Conservation (phyloP, 306 rosid genomes). For the Medicago truncatula region DNA sequence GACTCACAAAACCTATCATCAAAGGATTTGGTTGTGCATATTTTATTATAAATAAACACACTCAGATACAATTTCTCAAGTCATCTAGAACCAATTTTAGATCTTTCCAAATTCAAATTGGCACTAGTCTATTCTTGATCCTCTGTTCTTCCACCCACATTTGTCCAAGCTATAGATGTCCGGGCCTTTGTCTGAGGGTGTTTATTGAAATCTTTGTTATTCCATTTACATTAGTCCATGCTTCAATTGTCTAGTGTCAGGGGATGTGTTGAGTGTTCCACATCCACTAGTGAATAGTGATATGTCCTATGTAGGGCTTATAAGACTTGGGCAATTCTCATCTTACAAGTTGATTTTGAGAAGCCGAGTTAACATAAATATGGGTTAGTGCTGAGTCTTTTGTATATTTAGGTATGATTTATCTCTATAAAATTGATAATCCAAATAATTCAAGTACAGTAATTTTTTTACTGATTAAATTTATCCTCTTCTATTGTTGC, state of each 20-base stretch:
- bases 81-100: slow-evolving; percentile 3
- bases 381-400: no score
- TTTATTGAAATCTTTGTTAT: background rate
- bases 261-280: background rate
- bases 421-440: no score
- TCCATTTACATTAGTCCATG: background rate
- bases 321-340: background rate
- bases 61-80: background rate
- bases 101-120: background rate
- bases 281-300: background rate
- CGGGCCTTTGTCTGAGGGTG: background rate
- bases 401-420: no score
- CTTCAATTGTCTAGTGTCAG: background rate
- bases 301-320: background rate
- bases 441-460: background rate
- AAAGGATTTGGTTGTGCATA: background rate
- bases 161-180: background rate
- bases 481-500: slow-evolving; percentile 30
- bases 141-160: background rate
- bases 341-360: background rate
- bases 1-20: background rate
- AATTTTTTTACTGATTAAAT: slow-evolving; percentile 28
- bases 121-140: background rate
- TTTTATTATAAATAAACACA: background rate
- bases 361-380: no score